Evolutionary conservation across 1,284 basidiomycete genomes (phyloP).

Genomic region (Cryptococcus sp.): DNA sequence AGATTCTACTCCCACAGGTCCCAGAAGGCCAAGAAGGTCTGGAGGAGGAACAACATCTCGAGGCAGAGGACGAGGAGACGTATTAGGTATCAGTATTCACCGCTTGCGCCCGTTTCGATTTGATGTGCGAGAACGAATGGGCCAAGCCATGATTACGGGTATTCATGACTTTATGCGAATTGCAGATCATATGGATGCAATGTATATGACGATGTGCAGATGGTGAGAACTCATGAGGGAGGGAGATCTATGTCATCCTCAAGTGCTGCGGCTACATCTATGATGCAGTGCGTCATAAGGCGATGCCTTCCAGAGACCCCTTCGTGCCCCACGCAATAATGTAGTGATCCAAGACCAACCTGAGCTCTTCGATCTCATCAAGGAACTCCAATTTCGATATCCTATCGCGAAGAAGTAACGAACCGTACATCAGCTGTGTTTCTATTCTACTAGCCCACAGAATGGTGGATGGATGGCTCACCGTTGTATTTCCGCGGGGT

Average conservation of each 20-base stretch:
- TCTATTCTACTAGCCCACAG: not conserved
- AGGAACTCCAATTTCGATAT: slow-evolving; percentile 77
- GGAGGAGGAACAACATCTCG: slow-evolving; percentile 56
- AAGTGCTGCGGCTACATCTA: not conserved
- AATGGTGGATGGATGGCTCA: slow-evolving; percentile 42
- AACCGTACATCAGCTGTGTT: slow-evolving; percentile 1
- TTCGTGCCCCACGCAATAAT: slow-evolving; percentile 73
- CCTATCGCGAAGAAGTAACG: slow-evolving; percentile 52
- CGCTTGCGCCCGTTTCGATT: not conserved
- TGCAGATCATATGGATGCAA: not conserved
- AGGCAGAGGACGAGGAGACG: slow-evolving; percentile 64
- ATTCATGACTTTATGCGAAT: not conserved
- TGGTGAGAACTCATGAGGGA: no score
- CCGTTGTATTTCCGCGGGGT: slow-evolving; percentile 65
- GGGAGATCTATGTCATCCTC: no score
- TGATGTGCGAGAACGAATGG: not conserved
- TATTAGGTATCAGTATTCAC: slow-evolving; percentile 34
- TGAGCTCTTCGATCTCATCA: slow-evolving; percentile 89
- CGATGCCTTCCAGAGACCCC: slow-evolving; percentile 13
- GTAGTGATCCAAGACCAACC: slow-evolving; percentile 83
- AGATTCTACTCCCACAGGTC: slow-evolving; percentile 20
- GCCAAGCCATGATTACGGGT: not conserved
- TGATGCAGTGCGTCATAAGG: not conserved
- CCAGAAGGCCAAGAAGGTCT: slow-evolving; percentile 47
- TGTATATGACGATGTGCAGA: no score